A percentile compares a stretch with the other conserved stretches of the same genome.
phyloP scores from a whole-genome alignment of 2,329 filamentous ascomycete species.

The Xylariomycetidae sp. region DNA sequence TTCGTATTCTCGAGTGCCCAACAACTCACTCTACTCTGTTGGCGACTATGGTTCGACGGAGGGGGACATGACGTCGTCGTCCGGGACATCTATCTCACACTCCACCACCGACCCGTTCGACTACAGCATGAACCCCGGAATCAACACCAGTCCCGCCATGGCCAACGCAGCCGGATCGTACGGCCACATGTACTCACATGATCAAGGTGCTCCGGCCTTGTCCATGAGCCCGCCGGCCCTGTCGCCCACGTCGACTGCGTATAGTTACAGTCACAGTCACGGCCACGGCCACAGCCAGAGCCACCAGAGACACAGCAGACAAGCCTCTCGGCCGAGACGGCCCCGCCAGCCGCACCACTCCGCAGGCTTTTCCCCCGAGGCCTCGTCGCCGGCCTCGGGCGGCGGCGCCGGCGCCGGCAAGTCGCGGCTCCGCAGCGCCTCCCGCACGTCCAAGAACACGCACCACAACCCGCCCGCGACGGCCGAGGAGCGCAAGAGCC shows the following conservation, averaged over 20 bases:
- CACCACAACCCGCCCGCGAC: slow-evolving; percentile 29
- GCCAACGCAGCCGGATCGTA: slow-evolving; percentile 17
- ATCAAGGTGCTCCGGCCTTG: slow-evolving; percentile 12
- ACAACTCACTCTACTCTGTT: slow-evolving; percentile 14
- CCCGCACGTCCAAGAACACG: slow-evolving; percentile 29
- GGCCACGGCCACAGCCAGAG: too few species aligned
- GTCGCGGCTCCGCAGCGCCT: slow-evolving; percentile 28
- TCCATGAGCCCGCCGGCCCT: slow-evolving; percentile 14
- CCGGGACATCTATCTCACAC: slow-evolving; percentile 15
- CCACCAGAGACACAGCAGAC: slow-evolving; percentile 9
- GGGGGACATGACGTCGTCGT: slow-evolving; percentile 18
- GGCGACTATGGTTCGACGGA: slow-evolving; percentile 17
- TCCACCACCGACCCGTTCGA: slow-evolving; percentile 19
- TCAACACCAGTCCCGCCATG: too few species aligned
- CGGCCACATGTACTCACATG: slow-evolving; percentile 19
- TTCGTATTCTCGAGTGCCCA: slow-evolving; percentile 15
- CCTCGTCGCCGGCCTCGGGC: slow-evolving; percentile 10
- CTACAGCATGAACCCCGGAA: slow-evolving; percentile 17
- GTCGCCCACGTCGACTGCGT: slow-evolving; percentile 11
- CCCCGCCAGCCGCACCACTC: too few species aligned
- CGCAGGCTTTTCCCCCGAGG: slow-evolving; percentile 14
- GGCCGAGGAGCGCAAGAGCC: slow-evolving; percentile 27
- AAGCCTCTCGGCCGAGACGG: slow-evolving; percentile 6
- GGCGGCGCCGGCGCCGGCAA: slow-evolving; percentile 10
- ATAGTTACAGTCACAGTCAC: too few species aligned